Conservation (phyloP, 192 early-diverging fungal genomes). For the Diversispora epigaea region DNA sequence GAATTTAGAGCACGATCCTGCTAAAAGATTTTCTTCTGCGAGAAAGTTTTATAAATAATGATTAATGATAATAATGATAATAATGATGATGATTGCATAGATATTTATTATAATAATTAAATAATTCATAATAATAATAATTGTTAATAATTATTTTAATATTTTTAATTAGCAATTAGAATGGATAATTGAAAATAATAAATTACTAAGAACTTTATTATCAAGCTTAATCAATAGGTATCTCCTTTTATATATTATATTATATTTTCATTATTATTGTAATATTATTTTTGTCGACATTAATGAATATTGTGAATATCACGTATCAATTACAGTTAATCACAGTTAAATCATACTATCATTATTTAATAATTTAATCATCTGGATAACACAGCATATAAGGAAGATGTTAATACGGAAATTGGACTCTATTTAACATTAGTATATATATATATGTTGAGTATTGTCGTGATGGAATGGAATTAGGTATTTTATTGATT, state of each 20-base stretch:
- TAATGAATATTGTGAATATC: too few species aligned
- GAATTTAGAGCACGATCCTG: conserved; percentile 46
- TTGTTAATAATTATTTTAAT: not conserved
- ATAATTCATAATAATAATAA: not conserved
- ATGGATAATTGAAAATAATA: conserved; percentile 58
- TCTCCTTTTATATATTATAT: conserved; percentile 50
- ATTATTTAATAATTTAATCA: not conserved
- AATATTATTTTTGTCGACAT: not conserved
- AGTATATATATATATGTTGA: conserved; percentile 63
- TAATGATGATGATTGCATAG: too few species aligned
- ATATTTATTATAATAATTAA: too few species aligned
- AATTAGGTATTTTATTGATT: conserved; percentile 46
- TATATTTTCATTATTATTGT: not conserved
- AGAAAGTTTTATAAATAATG: too few species aligned
- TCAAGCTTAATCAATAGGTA: conserved; percentile 52
- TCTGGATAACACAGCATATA: conserved; percentile 1
- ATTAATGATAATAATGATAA: too few species aligned
- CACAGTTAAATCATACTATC: not conserved
- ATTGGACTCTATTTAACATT: conserved; percentile 59
- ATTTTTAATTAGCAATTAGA: conserved; percentile 44
- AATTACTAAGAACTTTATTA: conserved; percentile 55
- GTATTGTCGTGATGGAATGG: conserved; percentile 43
- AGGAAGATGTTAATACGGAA: conserved; percentile 36
- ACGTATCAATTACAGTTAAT: too few species aligned
- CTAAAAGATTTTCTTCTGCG: conserved; percentile 50